Conservation (phyloP, 2,329 filamentous ascomycete species). For the Aspergillus oerlinghausenensis region DNA sequence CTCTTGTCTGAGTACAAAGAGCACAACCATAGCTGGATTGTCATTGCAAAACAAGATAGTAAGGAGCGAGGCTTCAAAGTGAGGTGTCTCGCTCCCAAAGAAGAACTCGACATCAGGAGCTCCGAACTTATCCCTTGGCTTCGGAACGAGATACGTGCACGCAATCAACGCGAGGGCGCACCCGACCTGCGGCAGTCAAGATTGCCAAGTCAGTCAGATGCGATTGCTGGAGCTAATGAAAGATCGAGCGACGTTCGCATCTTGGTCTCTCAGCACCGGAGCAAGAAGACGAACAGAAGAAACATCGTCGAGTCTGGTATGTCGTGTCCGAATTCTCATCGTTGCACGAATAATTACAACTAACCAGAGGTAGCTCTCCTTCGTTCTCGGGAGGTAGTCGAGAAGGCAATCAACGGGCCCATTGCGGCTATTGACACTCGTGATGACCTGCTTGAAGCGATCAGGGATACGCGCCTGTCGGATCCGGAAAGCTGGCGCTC, state of each 20-base stretch:
- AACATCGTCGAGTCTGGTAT: slow-evolving; percentile 79
- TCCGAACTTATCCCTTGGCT: slow-evolving; percentile 75
- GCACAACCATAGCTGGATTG: slow-evolving; percentile 78
- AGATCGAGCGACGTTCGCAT: slow-evolving; percentile 73
- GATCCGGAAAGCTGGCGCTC: slow-evolving; percentile 80
- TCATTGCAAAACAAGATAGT: slow-evolving; percentile 72
- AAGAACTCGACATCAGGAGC: slow-evolving; percentile 72
- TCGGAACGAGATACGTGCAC: slow-evolving; percentile 73
- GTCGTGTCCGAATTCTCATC: slow-evolving; percentile 35
- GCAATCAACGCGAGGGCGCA: slow-evolving; percentile 57
- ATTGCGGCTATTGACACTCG: slow-evolving; percentile 85
- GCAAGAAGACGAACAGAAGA: slow-evolving; percentile 86
- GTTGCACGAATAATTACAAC: slow-evolving; percentile 8
- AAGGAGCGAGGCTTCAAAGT: slow-evolving; percentile 64
- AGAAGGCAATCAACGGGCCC: slow-evolving; percentile 69
- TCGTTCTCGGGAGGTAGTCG: slow-evolving; percentile 58
- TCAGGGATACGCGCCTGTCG: slow-evolving; percentile 68
- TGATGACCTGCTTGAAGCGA: slow-evolving; percentile 73
- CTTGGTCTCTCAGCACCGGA: slow-evolving; percentile 74
- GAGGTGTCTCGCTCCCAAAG: slow-evolving; percentile 70
- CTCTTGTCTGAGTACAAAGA: slow-evolving; percentile 63
- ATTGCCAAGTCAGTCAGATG: slow-evolving; percentile 40
- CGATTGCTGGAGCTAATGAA: slow-evolving; percentile 31
- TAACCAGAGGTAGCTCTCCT: slow-evolving; percentile 41
- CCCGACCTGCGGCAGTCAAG: slow-evolving; percentile 40